Conservation (phyloP, 441 rosid species). For the Gossypium gossypioides region DNA sequence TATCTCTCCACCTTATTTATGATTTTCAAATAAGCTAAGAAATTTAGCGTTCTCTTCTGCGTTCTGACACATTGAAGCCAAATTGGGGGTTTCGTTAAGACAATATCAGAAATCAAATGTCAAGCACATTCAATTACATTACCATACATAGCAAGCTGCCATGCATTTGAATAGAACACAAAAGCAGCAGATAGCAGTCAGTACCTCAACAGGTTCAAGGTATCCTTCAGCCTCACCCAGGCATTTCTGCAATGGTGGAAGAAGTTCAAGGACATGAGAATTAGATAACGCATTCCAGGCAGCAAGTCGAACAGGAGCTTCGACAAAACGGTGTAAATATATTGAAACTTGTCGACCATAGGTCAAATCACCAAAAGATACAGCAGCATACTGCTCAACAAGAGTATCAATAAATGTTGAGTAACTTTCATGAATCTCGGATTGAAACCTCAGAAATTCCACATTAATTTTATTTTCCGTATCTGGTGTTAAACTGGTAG, state of each 20-base stretch:
- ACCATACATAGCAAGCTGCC: background rate
- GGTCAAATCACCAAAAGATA: constrained; percentile 69
- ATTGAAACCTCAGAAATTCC: constrained; percentile 56
- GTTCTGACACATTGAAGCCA: background rate
- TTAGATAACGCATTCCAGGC: constrained; percentile 63
- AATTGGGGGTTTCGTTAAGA: background rate
- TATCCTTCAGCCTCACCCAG: constrained; percentile 58
- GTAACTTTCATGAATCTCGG: constrained; percentile 70
- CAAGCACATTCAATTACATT: background rate
- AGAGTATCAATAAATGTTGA: constrained; percentile 64
- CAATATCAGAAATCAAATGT: background rate
- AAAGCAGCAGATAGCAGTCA: constrained; percentile 4
- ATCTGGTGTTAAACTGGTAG: constrained; percentile 15
- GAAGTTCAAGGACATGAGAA: constrained; percentile 70
- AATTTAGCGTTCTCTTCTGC: background rate
- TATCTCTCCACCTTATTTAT: background rate
- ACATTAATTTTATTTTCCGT: constrained; percentile 9
- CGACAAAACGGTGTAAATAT: constrained; percentile 61
- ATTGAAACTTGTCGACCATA: constrained; percentile 75
- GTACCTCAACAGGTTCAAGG: constrained; percentile 82
- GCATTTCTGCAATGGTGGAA: constrained; percentile 66
- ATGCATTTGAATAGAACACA: background rate
- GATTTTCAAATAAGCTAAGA: background rate
- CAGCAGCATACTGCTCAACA: constrained; percentile 74
- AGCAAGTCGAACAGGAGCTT: constrained; percentile 52